Percentiles rank a stretch among this genome's conserved stretches.
phyloP scores from a whole-genome alignment of 345 rosid genomes.

The Euclidium syriacum region DNA sequence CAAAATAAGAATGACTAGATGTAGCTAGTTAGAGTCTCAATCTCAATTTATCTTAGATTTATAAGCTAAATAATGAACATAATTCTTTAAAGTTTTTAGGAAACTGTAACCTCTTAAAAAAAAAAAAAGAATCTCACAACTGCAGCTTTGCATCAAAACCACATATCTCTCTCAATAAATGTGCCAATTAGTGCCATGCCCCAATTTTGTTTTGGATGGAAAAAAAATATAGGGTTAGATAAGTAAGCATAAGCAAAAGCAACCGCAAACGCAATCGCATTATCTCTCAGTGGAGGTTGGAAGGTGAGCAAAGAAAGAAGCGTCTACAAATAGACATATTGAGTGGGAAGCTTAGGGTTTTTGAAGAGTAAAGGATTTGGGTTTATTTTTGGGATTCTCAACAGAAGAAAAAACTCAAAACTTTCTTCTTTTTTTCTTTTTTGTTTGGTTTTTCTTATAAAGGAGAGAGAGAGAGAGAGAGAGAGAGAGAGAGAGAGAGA shows the following conservation, averaged over 20 bases:
- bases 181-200: too few species aligned
- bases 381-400: slow-evolving; percentile 60
- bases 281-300: neutral
- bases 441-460: slow-evolving; percentile 23
- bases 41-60: too few species aligned
- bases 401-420: slow-evolving; percentile 18
- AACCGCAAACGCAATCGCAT: slow-evolving; percentile 12
- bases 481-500: slow-evolving; percentile 19
- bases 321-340: slow-evolving; percentile 44
- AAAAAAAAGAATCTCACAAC: too few species aligned
- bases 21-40: too few species aligned
- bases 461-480: slow-evolving; percentile 11
- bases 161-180: too few species aligned
- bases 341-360: slow-evolving; percentile 34
- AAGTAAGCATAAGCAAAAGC: neutral
- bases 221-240: neutral
- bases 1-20: too few species aligned
- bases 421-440: neutral
- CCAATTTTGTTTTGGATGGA: too few species aligned
- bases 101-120: too few species aligned
- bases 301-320: slow-evolving; percentile 44
- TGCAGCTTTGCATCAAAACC: too few species aligned
- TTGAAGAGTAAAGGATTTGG: slow-evolving; percentile 25
- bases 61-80: too few species aligned
- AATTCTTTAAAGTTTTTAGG: too few species aligned